Conservation (phyloP, 495 filamentous ascomycete species). For the Hypoxylon fuscum region DNA sequence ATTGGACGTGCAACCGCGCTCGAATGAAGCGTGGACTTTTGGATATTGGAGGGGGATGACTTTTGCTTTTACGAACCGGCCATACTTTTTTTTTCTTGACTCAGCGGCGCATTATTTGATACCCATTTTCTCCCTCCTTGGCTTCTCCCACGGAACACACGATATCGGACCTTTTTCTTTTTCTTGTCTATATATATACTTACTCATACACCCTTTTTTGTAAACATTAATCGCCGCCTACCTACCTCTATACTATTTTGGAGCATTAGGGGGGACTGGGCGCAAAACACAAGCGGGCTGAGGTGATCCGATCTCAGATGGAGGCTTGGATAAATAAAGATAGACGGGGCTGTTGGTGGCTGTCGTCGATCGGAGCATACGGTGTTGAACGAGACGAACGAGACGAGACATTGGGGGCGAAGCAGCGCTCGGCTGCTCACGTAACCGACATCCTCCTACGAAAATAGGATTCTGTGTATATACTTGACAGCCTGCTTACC, state of each 20-base stretch:
- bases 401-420: slow-evolving; percentile 14
- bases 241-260: neutral
- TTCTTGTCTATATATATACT: neutral
- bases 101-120: slow-evolving; percentile 36
- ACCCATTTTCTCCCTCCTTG: slow-evolving; percentile 28
- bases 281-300: neutral
- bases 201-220: neutral
- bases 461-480: slow-evolving; percentile 13
- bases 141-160: slow-evolving; percentile 7
- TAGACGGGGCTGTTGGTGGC: slow-evolving; percentile 6
- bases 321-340: slow-evolving; percentile 2
- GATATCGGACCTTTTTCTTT: slow-evolving; percentile 9
- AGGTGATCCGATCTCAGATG: neutral
- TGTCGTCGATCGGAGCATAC: slow-evolving; percentile 4
- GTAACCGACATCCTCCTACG: neutral
- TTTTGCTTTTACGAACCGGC: slow-evolving; percentile 35
- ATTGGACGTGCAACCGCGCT: slow-evolving; percentile 11
- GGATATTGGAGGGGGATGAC: slow-evolving; percentile 19
- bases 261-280: slow-evolving; percentile 7
- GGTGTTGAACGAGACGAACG: too few relatives aligned
- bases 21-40: too few relatives aligned
- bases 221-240: slow-evolving; percentile 8
- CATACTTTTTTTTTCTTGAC: slow-evolving; percentile 11
- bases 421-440: slow-evolving; percentile 2
- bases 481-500: slow-evolving; percentile 12